These are phyloP conservation scores for Penicillium brevicompactum DNA, from an alignment of 2,329 filamentous ascomycete genomes.

Conservation along the genomic window DNA sequence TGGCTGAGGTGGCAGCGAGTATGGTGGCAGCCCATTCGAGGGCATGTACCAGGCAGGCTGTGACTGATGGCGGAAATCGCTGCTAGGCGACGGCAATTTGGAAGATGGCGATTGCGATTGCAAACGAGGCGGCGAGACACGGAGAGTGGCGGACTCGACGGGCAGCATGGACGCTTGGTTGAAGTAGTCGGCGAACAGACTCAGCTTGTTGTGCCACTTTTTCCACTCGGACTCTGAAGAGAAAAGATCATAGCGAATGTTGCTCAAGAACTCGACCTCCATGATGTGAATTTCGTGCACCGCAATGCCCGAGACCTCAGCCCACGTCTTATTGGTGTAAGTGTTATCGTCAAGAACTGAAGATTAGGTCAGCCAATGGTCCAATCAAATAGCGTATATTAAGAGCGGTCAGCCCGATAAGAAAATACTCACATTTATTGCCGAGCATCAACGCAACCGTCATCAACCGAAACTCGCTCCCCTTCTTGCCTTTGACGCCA, in stretches of 20 bases:
- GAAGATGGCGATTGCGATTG: conserved; percentile 35
- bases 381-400: conserved; percentile 12
- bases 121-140: conserved; percentile 36
- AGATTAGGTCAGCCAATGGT: conserved; percentile 23
- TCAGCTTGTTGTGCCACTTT: conserved; percentile 80
- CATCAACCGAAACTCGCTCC: conserved; percentile 89
- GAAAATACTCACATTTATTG: conserved; percentile 76
- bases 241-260: conserved; percentile 92
- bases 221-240: conserved; percentile 86
- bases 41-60: conserved; percentile 33
- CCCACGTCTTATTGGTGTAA: conserved; percentile 99
- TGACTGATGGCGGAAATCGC: conserved; percentile 29
- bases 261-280: conserved; percentile 99
- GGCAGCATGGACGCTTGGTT: conserved; percentile 63
- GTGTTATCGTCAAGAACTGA: conserved; percentile 94
- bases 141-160: conserved; percentile 38
- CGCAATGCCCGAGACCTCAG: conserved; percentile 91
- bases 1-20: conserved; percentile 27
- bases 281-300: conserved; percentile 97
- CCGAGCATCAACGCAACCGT: conserved; percentile 97
- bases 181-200: conserved; percentile 81
- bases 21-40: conserved; percentile 25
- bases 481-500: conserved; percentile 82
- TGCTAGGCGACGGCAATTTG: conserved; percentile 44
- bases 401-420: conserved; percentile 25